Percentiles rank a stretch among this genome's conserved stretches.
phyloP scores from a whole-genome alignment of 768 basidiomycete species.

The Auricularia cornea region DNA sequence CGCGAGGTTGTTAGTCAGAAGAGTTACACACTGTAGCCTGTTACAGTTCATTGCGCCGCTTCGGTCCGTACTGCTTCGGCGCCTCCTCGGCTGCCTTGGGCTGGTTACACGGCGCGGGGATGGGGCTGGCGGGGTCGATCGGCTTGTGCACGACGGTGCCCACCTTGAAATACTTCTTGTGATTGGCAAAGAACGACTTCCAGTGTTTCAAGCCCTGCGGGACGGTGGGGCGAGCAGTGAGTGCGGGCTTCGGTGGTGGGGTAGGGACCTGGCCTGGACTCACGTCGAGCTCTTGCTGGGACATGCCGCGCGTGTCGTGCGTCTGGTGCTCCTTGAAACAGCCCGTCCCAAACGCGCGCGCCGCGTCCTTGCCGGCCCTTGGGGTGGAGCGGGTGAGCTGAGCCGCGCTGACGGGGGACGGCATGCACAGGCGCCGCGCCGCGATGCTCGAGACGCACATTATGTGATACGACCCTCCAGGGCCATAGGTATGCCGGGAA shows the following conservation, averaged over 20 bases:
- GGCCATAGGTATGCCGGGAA: conserved; percentile 70
- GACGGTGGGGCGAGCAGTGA: too few relatives aligned
- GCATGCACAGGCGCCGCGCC: conserved; percentile 1
- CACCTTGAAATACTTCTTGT: conserved; percentile 70
- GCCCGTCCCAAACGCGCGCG: conserved; percentile 86
- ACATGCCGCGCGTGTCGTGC: conserved; percentile 80
- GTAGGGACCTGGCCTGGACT: conserved; percentile 13
- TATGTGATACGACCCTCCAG: conserved; percentile 75
- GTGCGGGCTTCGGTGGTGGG: background rate
- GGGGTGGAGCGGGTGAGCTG: conserved; percentile 10
- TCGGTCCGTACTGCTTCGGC: conserved; percentile 16
- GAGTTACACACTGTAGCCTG: conserved; percentile 15
- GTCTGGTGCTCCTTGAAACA: conserved; percentile 89
- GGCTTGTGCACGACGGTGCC: conserved; percentile 68
- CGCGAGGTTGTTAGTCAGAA: background rate
- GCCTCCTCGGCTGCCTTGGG: conserved; percentile 36
- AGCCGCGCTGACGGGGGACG: conserved; percentile 6
- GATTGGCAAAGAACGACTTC: conserved; percentile 82
- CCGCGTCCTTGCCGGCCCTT: conserved; percentile 82
- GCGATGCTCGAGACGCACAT: conserved; percentile 52
- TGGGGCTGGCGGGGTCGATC: conserved; percentile 67
- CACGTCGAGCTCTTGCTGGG: conserved; percentile 61
- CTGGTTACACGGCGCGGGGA: conserved; percentile 65
- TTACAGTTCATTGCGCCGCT: conserved; percentile 20
- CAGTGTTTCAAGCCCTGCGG: conserved; percentile 70